Percentiles rank a stretch among this genome's conserved stretches.
phyloP scores from a whole-genome alignment of 2,329 filamentous ascomycete species.

The Tolypocladium endophyticum region DNA sequence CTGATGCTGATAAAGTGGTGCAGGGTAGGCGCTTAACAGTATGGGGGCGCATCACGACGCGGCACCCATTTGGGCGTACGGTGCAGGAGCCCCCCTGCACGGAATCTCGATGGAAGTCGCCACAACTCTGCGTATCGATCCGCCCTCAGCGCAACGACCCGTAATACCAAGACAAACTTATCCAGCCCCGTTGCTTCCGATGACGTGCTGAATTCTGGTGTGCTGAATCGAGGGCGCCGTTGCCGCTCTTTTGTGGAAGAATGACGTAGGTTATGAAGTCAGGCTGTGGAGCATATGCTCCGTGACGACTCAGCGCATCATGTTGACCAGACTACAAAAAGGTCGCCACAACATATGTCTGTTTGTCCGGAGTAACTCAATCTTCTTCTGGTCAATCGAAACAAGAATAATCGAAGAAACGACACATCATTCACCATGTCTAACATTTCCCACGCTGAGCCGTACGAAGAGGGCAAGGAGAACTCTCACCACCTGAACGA shows the following conservation, averaged over 20 bases:
- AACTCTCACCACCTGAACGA: constrained; percentile 60
- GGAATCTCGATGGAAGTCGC: background rate
- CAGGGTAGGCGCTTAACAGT: too few species aligned
- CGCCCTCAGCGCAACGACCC: background rate
- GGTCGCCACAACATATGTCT: background rate
- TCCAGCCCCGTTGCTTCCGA: background rate
- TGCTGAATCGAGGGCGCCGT: background rate
- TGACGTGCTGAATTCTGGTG: background rate
- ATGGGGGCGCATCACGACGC: too few species aligned
- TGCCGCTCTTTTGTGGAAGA: background rate
- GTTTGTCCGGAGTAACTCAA: background rate
- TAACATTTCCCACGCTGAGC: constrained; percentile 41
- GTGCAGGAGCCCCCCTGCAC: background rate
- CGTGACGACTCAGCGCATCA: constrained; percentile 1
- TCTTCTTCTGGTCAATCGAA: background rate
- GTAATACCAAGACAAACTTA: background rate
- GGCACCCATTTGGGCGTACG: too few species aligned
- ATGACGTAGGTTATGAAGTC: constrained; percentile 20
- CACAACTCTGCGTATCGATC: background rate
- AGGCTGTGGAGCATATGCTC: constrained; percentile 12
- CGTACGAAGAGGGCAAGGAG: constrained; percentile 62
- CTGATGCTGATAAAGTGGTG: too few species aligned
- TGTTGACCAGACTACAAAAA: constrained; percentile 2
- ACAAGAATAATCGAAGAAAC: background rate
- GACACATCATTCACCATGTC: constrained; percentile 16